A percentile compares a stretch with the other conserved stretches of the same genome.
Conservation (phyloP, 106 monocot genomes). For the Dactylorhiza incarnata region DNA sequence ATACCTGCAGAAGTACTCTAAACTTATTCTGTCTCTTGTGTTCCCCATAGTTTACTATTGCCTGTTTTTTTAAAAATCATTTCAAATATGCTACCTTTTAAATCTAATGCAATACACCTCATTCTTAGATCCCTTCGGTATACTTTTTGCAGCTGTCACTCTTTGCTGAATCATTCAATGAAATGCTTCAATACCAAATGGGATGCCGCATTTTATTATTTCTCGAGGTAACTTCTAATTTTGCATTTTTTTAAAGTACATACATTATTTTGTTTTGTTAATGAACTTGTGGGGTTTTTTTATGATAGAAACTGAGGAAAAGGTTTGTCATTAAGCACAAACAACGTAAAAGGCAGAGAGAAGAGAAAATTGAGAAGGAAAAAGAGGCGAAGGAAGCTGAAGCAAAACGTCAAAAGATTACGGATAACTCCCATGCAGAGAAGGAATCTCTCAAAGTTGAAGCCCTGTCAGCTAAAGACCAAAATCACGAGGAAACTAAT, state of each 20-base stretch:
- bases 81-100: no score
- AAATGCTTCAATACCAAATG: slow-evolving; percentile 98
- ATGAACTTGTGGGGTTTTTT: neutral
- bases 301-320: slow-evolving; percentile 55
- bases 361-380: slow-evolving; percentile 37
- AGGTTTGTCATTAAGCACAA: slow-evolving; percentile 42
- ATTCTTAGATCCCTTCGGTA: neutral
- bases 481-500: slow-evolving; percentile 10
- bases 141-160: slow-evolving; percentile 65
- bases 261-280: neutral
- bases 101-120: neutral
- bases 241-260: neutral
- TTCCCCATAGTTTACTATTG: no score
- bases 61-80: neutral
- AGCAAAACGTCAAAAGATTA: slow-evolving; percentile 45
- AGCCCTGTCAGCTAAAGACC: slow-evolving; percentile 1
- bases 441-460: slow-evolving; percentile 16
- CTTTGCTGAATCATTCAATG: slow-evolving; percentile 89
- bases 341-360: slow-evolving; percentile 63
- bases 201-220: slow-evolving; percentile 72
- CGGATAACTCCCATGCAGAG: slow-evolving; percentile 14
- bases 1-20: no score
- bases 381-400: slow-evolving; percentile 20
- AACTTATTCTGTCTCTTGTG: no score
- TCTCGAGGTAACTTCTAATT: slow-evolving; percentile 56